A percentile compares a stretch with the other conserved stretches of the same genome.
These are phyloP conservation scores for Colletotrichum simmondsii DNA, from an alignment of 2,329 filamentous ascomycete species.

Conservation along the genomic window DNA sequence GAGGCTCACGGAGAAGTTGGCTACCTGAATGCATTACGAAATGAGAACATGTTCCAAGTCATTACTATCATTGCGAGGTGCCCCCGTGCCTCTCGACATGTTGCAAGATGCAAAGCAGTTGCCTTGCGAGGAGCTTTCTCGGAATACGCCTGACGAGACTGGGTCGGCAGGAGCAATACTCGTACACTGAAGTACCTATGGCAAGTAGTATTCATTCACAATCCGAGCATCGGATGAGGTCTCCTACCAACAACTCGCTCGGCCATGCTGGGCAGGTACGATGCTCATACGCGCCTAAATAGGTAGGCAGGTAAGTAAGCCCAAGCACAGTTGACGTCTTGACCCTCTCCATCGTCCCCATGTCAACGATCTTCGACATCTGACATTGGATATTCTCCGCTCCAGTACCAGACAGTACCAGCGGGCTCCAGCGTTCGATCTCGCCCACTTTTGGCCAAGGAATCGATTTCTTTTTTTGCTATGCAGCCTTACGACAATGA, in stretches of 20 bases:
- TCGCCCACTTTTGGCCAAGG: not conserved
- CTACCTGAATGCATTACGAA: conserved; percentile 31
- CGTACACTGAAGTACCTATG: not conserved
- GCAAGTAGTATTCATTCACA: not conserved
- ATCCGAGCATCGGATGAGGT: not conserved
- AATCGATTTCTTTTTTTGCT: conserved; percentile 29
- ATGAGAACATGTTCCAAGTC: conserved; percentile 29
- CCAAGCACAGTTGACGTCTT: not conserved
- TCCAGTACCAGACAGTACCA: not conserved
- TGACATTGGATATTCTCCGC: not conserved
- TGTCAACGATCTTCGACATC: not conserved
- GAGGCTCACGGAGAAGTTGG: conserved; percentile 13
- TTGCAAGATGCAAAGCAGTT: not conserved
- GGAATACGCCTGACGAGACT: not conserved
- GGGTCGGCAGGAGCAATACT: not conserved
- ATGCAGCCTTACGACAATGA: conserved; percentile 46
- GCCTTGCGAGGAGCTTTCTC: not conserved
- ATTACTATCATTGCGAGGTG: not conserved
- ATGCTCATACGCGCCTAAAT: not conserved
- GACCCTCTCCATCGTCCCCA: not conserved
- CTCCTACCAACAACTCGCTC: no score
- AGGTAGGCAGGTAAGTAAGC: not conserved
- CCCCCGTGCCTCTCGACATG: not conserved
- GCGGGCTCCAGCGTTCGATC: not conserved
- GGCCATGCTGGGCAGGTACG: not conserved